Evolutionary conservation across 1,284 basidiomycete species (phyloP).

Genomic region (Microbotryomycetes sp.): DNA sequence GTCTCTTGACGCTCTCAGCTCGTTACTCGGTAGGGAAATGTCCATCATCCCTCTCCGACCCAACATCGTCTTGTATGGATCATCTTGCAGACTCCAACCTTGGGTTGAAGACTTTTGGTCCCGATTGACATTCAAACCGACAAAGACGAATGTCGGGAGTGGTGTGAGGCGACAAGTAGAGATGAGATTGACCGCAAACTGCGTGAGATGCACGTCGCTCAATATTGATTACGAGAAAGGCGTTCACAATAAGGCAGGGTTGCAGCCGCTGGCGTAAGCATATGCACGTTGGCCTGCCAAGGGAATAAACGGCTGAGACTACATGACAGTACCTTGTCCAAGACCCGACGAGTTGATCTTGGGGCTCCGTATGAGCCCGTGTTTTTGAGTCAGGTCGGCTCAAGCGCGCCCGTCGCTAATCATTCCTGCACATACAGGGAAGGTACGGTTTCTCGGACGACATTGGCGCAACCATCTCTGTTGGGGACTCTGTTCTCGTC

Average conservation of each 20-base stretch:
- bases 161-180: neutral
- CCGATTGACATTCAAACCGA: neutral
- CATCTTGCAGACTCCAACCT: neutral
- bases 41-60: constrained; percentile 11
- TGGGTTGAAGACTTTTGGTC: constrained; percentile 17
- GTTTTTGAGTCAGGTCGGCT: neutral
- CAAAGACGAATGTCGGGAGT: neutral
- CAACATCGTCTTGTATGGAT: constrained; percentile 11
- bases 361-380: constrained; percentile 7
- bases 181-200: constrained; percentile 10
- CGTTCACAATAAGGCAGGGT: neutral
- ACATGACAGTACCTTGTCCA: neutral
- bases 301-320: neutral
- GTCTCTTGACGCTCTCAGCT: constrained; percentile 3
- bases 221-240: constrained; percentile 16
- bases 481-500: constrained; percentile 5
- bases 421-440: neutral
- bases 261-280: constrained; percentile 3
- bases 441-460: constrained; percentile 14
- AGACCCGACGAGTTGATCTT: constrained; percentile 7
- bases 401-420: too few species aligned
- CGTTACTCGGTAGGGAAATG: constrained; percentile 1
- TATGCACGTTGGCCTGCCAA: too few species aligned
- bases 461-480: neutral
- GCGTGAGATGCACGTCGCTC: constrained; percentile 12